Percentiles rank a stretch among this genome's conserved stretches.
Evolutionary conservation across 345 rosid genomes (phyloP).

Genomic region (Euphorbia peplus): DNA sequence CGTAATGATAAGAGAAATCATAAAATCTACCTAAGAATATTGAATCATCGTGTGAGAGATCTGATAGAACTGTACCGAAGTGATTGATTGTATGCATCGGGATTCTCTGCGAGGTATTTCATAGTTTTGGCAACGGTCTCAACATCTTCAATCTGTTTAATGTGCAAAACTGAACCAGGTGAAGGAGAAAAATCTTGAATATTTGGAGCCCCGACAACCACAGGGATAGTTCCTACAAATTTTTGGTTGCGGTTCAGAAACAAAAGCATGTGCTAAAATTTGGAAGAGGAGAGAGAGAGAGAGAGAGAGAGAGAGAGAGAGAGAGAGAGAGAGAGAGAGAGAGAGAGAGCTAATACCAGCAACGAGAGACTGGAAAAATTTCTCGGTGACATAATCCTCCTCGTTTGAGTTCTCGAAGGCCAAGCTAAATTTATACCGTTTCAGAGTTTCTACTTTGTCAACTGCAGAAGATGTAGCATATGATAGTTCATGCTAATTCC

Average conservation of each 20-base stretch:
- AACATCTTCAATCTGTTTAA: slow-evolving; percentile 55
- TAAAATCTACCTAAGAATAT: too few relatives aligned
- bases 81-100: slow-evolving; percentile 66
- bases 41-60: neutral
- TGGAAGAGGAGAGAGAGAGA: neutral
- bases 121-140: slow-evolving; percentile 61
- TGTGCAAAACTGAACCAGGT: slow-evolving; percentile 58
- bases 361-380: slow-evolving; percentile 89
- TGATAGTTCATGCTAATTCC: neutral
- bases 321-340: neutral
- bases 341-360: slow-evolving; percentile 52
- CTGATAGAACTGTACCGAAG: slow-evolving; percentile 44
- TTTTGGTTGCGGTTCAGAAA: neutral
- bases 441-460: slow-evolving; percentile 83
- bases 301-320: neutral
- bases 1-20: too few relatives aligned
- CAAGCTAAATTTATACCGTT: slow-evolving; percentile 82
- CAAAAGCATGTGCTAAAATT: neutral
- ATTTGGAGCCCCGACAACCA: slow-evolving; percentile 92
- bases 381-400: slow-evolving; percentile 97
- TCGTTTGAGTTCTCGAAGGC: slow-evolving; percentile 97
- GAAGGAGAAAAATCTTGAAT: slow-evolving; percentile 84
- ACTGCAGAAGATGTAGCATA: slow-evolving; percentile 37
- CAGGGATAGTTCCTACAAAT: slow-evolving; percentile 72
- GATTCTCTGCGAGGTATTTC: slow-evolving; percentile 69